Conservation (phyloP, 768 basidiomycete genomes). For the Boletus coccyginus region DNA sequence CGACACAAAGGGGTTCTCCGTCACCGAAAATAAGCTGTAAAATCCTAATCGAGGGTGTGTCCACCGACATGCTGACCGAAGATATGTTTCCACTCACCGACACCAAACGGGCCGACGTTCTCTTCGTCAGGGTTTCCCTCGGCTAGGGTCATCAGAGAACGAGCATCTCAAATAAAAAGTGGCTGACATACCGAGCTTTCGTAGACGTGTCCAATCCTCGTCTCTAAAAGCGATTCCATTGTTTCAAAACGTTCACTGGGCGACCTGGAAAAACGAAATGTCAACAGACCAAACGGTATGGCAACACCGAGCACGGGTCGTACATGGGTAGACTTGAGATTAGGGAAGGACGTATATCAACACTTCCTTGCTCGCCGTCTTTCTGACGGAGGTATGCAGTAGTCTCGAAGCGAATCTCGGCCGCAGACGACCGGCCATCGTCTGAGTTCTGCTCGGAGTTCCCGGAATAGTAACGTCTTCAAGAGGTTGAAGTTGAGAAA, state of each 20-base stretch:
- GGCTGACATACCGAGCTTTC: constrained; percentile 24
- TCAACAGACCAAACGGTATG: background rate
- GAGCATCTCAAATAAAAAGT: too few species aligned
- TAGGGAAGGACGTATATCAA: constrained; percentile 40
- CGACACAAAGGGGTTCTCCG: constrained; percentile 19
- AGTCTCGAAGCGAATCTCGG: constrained; percentile 81
- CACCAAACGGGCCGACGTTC: constrained; percentile 27
- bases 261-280: constrained; percentile 44
- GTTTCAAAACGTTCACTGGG: constrained; percentile 84
- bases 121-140: constrained; percentile 27
- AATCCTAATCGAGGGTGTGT: constrained; percentile 43
- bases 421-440: constrained; percentile 74
- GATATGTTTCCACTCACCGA: constrained; percentile 10
- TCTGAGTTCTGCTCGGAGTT: constrained; percentile 94
- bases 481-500: background rate
- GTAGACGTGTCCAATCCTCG: background rate
- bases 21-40: constrained; percentile 80
- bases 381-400: constrained; percentile 39
- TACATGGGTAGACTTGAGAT: constrained; percentile 63
- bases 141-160: background rate
- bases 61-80: background rate
- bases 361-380: constrained; percentile 1
- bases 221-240: constrained; percentile 78
- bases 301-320: constrained; percentile 13
- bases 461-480: constrained; percentile 53